phyloP scores from a whole-genome alignment of 202 grass and related monocot species.

The Carex arenaria region DNA sequence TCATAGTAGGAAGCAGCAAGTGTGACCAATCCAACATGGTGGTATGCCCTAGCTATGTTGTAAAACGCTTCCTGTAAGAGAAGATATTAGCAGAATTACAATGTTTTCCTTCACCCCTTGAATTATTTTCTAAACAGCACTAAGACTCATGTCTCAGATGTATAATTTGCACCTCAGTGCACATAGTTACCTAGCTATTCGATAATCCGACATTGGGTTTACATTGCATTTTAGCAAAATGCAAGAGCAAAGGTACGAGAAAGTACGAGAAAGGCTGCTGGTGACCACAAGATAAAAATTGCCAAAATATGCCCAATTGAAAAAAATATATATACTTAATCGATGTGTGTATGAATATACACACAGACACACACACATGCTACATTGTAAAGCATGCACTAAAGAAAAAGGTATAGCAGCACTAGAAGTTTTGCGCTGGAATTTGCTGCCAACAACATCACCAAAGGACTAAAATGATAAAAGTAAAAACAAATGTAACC shows the following conservation, averaged over 20 bases:
- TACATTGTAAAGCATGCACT: background rate
- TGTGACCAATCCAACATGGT: slow-evolving; percentile 80
- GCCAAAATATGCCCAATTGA: background rate
- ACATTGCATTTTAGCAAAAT: background rate
- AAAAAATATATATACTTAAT: background rate
- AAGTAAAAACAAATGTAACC: background rate
- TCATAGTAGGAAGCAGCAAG: slow-evolving; percentile 74
- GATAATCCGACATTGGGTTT: background rate
- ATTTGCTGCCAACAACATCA: background rate
- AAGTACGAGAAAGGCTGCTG: background rate
- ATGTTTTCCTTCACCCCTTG: background rate
- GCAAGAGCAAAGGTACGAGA: background rate
- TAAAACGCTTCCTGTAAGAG: slow-evolving; percentile 72
- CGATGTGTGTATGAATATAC: no score
- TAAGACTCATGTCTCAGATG: background rate
- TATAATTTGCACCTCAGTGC: background rate
- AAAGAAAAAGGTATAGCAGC: background rate
- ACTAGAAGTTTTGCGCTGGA: background rate
- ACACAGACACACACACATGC: background rate
- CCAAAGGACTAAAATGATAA: background rate
- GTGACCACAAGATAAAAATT: background rate
- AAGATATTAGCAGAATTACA: slow-evolving; percentile 17
- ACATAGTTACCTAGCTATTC: background rate
- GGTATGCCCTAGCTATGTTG: slow-evolving; percentile 79
- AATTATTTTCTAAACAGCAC: background rate